Evolutionary conservation across 495 filamentous ascomycete species (phyloP).

Genomic region (Cenococcum geophilum): DNA sequence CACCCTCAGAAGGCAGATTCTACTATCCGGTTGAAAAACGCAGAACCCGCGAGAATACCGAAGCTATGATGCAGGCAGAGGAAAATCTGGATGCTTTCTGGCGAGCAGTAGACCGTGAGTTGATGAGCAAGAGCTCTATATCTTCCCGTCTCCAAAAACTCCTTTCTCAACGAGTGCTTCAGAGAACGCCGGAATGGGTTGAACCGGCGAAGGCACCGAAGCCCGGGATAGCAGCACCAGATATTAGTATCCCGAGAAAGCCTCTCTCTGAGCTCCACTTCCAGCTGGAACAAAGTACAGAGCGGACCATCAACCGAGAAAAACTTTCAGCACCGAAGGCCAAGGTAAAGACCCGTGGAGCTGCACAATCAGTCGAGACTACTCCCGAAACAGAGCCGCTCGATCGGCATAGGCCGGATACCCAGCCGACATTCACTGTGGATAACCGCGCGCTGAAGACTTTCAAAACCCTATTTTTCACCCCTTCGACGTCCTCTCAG

Average conservation of each 20-base stretch:
- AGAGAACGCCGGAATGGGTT: constrained; percentile 48
- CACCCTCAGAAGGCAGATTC: constrained; percentile 37
- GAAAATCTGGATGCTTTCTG: constrained; percentile 48
- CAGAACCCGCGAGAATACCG: constrained; percentile 42
- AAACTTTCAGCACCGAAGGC: constrained; percentile 15
- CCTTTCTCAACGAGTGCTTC: constrained; percentile 36
- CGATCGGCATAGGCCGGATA: background rate
- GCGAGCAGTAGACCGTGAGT: constrained; percentile 27
- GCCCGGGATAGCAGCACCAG: background rate
- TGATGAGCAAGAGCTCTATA: background rate
- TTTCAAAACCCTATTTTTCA: constrained; percentile 45
- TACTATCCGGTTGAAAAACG: constrained; percentile 48
- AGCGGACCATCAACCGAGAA: constrained; percentile 15
- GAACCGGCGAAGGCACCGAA: constrained; percentile 32
- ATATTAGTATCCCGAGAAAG: constrained; percentile 3
- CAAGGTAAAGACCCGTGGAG: constrained; percentile 44
- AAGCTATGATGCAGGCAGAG: constrained; percentile 45
- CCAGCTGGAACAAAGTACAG: constrained; percentile 25
- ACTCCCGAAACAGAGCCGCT: constrained; percentile 1
- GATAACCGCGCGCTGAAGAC: constrained; percentile 44
- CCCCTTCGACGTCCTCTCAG: constrained; percentile 22
- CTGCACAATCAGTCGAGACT: constrained; percentile 3
- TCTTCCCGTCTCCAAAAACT: constrained; percentile 18
- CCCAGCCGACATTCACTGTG: constrained; percentile 35
- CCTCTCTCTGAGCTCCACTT: constrained; percentile 28